A percentile compares a stretch with the other conserved stretches of the same genome.
Evolutionary conservation across 192 early-diverging fungal genomes (phyloP).

Genomic region (Gonapodya prolifera): DNA sequence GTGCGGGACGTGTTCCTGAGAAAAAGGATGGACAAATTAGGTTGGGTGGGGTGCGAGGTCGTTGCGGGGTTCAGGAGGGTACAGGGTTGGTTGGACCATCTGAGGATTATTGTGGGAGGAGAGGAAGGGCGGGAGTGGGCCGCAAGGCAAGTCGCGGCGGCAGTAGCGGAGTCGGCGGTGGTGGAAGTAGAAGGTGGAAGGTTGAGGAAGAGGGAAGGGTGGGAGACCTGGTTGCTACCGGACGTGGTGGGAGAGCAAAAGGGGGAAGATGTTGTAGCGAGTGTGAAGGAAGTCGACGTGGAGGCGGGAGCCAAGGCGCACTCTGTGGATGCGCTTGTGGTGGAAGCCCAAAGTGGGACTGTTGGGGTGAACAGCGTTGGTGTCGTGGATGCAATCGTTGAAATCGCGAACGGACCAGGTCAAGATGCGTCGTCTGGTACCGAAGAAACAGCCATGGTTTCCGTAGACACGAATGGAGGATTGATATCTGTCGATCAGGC

Average conservation of each 20-base stretch:
- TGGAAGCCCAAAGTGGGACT: neutral
- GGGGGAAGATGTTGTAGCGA: too few relatives aligned
- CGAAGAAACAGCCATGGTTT: neutral
- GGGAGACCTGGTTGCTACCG: neutral
- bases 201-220: neutral
- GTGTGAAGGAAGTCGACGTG: too few relatives aligned
- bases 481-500: neutral
- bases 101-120: neutral
- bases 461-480: neutral
- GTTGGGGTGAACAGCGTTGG: neutral
- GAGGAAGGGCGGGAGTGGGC: neutral
- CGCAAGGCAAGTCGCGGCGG: neutral
- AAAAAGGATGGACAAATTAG: neutral
- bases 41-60: neutral
- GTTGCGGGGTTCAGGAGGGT: neutral
- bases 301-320: neutral
- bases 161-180: neutral
- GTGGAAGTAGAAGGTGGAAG: neutral
- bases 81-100: neutral
- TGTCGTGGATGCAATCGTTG: neutral
- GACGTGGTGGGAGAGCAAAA: neutral
- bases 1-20: neutral
- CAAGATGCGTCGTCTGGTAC: neutral
- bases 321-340: neutral
- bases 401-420: neutral